Evolutionary conservation across 106 monocot species (phyloP).

Genomic region (Acorus gramineus): DNA sequence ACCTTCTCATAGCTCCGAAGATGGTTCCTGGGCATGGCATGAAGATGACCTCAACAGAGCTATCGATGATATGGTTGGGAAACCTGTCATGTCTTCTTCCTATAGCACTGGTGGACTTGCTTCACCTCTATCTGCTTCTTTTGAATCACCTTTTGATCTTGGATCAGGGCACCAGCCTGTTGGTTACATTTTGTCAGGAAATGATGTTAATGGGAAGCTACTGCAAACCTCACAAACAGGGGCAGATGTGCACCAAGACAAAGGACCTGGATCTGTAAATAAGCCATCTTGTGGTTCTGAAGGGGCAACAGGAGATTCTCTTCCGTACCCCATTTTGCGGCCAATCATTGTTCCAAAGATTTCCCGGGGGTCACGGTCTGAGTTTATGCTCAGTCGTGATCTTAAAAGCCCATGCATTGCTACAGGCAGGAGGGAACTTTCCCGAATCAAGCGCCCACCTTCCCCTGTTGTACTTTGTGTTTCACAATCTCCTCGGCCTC

Average conservation of each 20-base stretch:
- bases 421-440: constrained; percentile 56
- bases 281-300: constrained; percentile 36
- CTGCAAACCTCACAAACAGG: constrained; percentile 28
- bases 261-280: constrained; percentile 19
- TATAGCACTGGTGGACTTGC: constrained; percentile 45
- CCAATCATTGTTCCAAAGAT: constrained; percentile 83
- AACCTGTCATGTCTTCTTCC: constrained; percentile 40
- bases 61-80: constrained; percentile 90
- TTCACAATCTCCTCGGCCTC: constrained; percentile 64
- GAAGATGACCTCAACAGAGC: constrained; percentile 89
- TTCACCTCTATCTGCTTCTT: constrained; percentile 43
- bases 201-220: constrained; percentile 25
- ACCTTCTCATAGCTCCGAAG: constrained; percentile 95
- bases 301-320: constrained; percentile 62
- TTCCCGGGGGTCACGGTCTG: constrained; percentile 71
- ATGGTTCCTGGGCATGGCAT: constrained; percentile 91
- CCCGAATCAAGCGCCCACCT: constrained; percentile 68
- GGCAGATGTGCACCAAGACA: constrained; percentile 42
- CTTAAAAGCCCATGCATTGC: constrained; percentile 70
- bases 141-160: constrained; percentile 61
- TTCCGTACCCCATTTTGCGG: constrained; percentile 69
- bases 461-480: constrained; percentile 96
- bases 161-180: constrained; percentile 39
- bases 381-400: constrained; percentile 59
- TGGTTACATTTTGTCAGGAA: constrained; percentile 39